Conservation (phyloP, 2,329 filamentous ascomycete species). For the Colletotrichum viniferum region DNA sequence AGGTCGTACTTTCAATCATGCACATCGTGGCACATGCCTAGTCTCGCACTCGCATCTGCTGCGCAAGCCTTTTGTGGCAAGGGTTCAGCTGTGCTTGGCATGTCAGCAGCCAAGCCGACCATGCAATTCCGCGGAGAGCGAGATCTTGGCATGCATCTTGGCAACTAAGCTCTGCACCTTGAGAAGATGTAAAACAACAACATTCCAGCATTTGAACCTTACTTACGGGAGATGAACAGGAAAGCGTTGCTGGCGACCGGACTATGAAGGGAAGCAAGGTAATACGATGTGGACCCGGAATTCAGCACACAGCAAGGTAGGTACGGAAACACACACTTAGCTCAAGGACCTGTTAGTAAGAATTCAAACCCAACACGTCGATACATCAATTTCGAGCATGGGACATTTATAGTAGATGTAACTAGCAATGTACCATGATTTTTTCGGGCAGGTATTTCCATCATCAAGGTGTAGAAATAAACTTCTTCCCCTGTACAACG, state of each 20-base stretch:
- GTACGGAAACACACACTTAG: not conserved
- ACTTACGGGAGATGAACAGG: not conserved
- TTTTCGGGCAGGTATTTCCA: not conserved
- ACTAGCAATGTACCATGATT: not conserved
- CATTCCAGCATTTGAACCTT: no score
- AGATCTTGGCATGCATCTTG: not conserved
- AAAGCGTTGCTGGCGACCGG: not conserved
- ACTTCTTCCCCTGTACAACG: not conserved
- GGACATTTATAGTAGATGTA: not conserved
- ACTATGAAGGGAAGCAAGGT: not conserved
- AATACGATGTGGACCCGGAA: not conserved
- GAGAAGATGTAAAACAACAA: no score
- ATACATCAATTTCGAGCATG: not conserved
- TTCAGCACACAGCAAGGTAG: not conserved
- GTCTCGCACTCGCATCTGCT: not conserved
- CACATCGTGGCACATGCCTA: not conserved
- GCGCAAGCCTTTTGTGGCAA: not conserved
- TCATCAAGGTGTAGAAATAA: not conserved
- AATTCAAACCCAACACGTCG: not conserved
- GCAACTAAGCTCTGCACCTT: not conserved
- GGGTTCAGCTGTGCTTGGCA: constrained; percentile 4
- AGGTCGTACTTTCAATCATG: not conserved
- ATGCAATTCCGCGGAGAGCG: not conserved
- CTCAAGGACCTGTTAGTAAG: not conserved
- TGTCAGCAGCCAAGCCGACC: not conserved